Evolutionary conservation across 441 rosid species (phyloP).

Genomic region (Gossypium armourianum): DNA sequence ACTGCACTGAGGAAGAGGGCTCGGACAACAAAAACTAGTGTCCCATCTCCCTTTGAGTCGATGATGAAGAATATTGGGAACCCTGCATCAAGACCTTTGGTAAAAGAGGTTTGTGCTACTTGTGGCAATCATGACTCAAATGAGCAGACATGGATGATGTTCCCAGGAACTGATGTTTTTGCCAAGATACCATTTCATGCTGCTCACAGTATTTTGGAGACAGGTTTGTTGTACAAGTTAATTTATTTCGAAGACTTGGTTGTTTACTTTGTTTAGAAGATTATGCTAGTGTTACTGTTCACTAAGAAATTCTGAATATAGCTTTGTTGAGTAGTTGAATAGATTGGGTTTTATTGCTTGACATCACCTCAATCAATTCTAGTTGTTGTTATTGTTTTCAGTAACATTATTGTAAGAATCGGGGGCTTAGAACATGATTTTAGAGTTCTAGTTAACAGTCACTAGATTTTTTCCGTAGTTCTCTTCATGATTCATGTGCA

Average conservation of each 20-base stretch:
- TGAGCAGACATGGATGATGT: conserved; percentile 71
- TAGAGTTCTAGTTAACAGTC: background rate
- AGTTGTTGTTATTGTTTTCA: background rate
- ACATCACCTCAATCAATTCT: background rate
- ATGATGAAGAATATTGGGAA: conserved; percentile 52
- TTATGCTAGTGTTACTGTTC: background rate
- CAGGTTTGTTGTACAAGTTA: conserved; percentile 32
- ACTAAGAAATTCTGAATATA: background rate
- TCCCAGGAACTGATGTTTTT: conserved; percentile 60
- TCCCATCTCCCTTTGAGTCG: conserved; percentile 49
- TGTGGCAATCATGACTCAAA: conserved; percentile 59
- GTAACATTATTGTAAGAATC: background rate
- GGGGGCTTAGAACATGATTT: background rate
- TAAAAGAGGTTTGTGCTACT: conserved; percentile 60
- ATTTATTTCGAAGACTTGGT: background rate
- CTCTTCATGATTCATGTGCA: background rate
- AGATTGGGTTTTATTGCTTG: conserved; percentile 4
- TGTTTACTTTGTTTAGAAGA: background rate
- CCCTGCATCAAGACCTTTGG: conserved; percentile 41
- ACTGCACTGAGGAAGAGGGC: conserved; percentile 67
- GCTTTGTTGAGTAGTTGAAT: background rate
- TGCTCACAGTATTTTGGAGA: conserved; percentile 58
- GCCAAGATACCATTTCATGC: conserved; percentile 64
- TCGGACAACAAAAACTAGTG: conserved; percentile 58
- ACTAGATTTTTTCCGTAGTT: background rate